Conservation (phyloP, 495 filamentous ascomycete species). For the Friedmanniomyces simplex region DNA sequence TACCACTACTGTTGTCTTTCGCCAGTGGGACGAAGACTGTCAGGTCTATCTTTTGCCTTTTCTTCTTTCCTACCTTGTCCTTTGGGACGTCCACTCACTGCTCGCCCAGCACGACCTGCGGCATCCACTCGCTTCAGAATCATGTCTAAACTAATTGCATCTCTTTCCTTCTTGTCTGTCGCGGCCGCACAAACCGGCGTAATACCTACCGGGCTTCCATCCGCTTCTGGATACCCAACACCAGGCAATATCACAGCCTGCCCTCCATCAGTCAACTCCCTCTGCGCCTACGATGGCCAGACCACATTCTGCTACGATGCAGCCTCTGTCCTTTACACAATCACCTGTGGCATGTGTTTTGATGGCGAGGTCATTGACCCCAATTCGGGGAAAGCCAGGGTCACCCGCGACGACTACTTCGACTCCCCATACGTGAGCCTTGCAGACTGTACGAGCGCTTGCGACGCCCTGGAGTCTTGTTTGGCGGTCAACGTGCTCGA, state of each 20-base stretch:
- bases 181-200: slow-evolving; percentile 1
- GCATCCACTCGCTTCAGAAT: background rate
- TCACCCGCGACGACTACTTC: background rate
- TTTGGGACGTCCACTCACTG: slow-evolving; percentile 7
- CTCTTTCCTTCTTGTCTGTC: slow-evolving; percentile 1
- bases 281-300: slow-evolving; percentile 3
- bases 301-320: slow-evolving; percentile 12
- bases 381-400: background rate
- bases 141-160: slow-evolving; percentile 6
- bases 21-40: background rate
- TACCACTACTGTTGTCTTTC: background rate
- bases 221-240: slow-evolving; percentile 2
- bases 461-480: background rate
- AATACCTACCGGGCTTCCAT: background rate
- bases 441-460: slow-evolving; percentile 1
- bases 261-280: background rate
- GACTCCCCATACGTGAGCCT: background rate
- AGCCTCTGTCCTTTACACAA: slow-evolving; percentile 3
- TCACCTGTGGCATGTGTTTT: slow-evolving; percentile 7
- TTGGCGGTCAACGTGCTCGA: slow-evolving; percentile 5
- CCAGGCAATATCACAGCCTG: slow-evolving; percentile 4
- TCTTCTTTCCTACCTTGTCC: background rate
- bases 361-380: background rate
- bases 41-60: background rate
- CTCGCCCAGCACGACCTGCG: background rate